Base-by-base conservation (phyloP, 345 rosid species). In the Cardamine chenopodiifolia region DNA sequence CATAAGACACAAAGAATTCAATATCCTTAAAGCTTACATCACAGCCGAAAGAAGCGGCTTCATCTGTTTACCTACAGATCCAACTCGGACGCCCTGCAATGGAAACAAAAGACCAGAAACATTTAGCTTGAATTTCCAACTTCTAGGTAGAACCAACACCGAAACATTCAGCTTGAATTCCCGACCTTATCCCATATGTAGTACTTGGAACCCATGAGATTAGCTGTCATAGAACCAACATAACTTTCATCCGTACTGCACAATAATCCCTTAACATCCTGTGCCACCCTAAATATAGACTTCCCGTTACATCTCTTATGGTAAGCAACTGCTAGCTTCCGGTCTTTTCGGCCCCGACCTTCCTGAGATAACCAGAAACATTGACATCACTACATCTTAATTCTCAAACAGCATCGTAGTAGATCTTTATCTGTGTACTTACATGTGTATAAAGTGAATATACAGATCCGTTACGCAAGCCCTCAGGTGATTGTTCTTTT, bases 361-460 rank as follows among this genome's bases (percentile, higher is more conserved):
- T 91, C 97, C 98, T 94, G 83, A 56, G 72, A 76, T 22, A 50
- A 11, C 39, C 37, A 58, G 11, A 42, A 54, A 37, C 54, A 2
- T 37, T 47, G 12, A 69, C 22, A 68, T 75, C 31, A 7, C 0
- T 42, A 11, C 0, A 50, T 29, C 57, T 34, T 45, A 31, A 3
- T 15, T 29, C 69, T 52, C 3, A 60, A 23, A 19, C 48, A 61
- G 7, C 9, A 62, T 45, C 62, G 50, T 31, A 32, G 5, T 23
- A 49, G 26, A 11, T 65, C 8, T 54, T 18, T 48, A 2, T 37
- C 4, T 50, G 17, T 65, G 20, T 45, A 53, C 88, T 85, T 81
- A 94, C 98, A 79, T 86, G 85, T 50, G 97, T 94, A 70, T 88
- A 91, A 28, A 94, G 88, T 14, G 97, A 85, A 82, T 84, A 94